These are phyloP conservation scores for Taxillus chinensis DNA, from an alignment of 164 flowering plant genomes.

Conservation along the genomic window DNA sequence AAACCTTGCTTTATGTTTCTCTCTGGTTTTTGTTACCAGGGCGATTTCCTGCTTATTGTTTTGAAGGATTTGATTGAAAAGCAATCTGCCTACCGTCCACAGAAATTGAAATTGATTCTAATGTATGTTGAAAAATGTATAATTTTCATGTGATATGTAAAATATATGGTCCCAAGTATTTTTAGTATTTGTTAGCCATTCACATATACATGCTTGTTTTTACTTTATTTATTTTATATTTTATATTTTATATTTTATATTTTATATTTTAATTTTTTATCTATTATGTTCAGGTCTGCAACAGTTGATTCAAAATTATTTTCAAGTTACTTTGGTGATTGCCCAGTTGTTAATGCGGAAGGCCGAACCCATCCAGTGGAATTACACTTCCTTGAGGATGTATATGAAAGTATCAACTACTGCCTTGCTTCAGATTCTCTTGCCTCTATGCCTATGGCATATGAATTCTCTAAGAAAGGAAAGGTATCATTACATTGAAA, in stretches of 20 bases:
- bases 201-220: background rate
- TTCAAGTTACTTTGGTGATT: slow-evolving; percentile 69
- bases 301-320: slow-evolving; percentile 78
- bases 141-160: background rate
- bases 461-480: slow-evolving; percentile 21
- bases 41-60: slow-evolving; percentile 82
- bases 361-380: slow-evolving; percentile 88
- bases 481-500: slow-evolving; percentile 29
- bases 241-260: background rate
- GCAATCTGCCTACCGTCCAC: slow-evolving; percentile 30
- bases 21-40: slow-evolving; percentile 31
- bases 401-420: slow-evolving; percentile 61
- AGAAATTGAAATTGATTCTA: slow-evolving; percentile 69
- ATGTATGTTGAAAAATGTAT: slow-evolving; percentile 38
- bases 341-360: slow-evolving; percentile 75
- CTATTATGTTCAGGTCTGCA: slow-evolving; percentile 60
- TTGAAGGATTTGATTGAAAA: slow-evolving; percentile 71
- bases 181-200: background rate
- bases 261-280: background rate
- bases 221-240: background rate
- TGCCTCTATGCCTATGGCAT: slow-evolving; percentile 40
- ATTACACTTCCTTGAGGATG: slow-evolving; percentile 73
- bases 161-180: background rate
- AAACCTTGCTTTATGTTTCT: background rate
- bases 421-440: slow-evolving; percentile 81